Conservation (phyloP, 2,329 filamentous ascomycete species). For the Calonectria hawksworthii region DNA sequence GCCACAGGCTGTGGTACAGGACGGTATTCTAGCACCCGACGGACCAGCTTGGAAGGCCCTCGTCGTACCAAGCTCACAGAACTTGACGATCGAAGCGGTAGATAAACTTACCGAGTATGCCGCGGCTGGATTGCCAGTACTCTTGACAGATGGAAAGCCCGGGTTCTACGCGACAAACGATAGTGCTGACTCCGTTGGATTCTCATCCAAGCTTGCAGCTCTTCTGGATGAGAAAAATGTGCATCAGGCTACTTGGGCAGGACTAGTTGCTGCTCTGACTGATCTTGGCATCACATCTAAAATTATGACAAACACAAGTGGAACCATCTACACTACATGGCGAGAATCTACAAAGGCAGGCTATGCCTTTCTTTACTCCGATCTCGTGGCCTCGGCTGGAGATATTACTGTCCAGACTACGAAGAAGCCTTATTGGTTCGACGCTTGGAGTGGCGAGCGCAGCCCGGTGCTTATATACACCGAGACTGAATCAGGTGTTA, state of each 20-base stretch:
- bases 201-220: background rate
- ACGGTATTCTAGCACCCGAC: background rate
- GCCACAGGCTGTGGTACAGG: background rate
- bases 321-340: conserved; percentile 16
- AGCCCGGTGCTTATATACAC: conserved; percentile 5
- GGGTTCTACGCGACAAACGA: background rate
- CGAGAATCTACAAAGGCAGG: background rate
- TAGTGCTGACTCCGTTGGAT: background rate
- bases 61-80: background rate
- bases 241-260: background rate
- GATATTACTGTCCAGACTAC: background rate
- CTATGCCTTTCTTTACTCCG: conserved; percentile 18
- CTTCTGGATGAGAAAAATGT: background rate
- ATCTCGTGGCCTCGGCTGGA: background rate
- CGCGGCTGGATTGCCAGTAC: conserved; percentile 1
- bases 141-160: conserved; percentile 1
- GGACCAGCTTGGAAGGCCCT: conserved; percentile 6
- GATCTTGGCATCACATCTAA: background rate
- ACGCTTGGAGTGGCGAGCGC: conserved; percentile 11
- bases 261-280: background rate
- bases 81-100: background rate
- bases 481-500: background rate
- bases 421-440: background rate
- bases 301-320: background rate
- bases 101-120: background rate